Percentiles rank a stretch among this genome's conserved stretches.
Evolutionary conservation across 192 early-diverging fungal species (phyloP).

Genomic region (Kickxella alabastrina): DNA sequence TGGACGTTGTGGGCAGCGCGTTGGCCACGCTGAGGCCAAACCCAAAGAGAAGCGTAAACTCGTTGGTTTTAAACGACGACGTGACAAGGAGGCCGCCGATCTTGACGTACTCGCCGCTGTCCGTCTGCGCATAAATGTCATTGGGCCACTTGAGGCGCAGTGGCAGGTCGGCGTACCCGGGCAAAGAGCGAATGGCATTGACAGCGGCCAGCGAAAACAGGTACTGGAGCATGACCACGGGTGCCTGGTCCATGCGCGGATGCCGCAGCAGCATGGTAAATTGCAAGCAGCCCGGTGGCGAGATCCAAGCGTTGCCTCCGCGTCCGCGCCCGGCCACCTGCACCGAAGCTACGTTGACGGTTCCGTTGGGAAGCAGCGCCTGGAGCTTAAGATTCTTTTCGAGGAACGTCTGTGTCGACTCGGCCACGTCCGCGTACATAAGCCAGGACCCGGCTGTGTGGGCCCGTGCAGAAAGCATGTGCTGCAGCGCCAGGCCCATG

Average conservation of each 20-base stretch:
- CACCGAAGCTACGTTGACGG: constrained; percentile 73
- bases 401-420: constrained; percentile 90
- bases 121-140: constrained; percentile 77
- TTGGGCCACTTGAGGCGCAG: constrained; percentile 97
- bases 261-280: constrained; percentile 84
- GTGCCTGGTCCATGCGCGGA: constrained; percentile 51
- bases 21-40: constrained; percentile 85
- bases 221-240: constrained; percentile 93
- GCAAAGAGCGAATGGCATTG: constrained; percentile 62
- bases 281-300: constrained; percentile 82
- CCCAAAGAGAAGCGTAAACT: constrained; percentile 83
- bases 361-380: constrained; percentile 66
- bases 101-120: constrained; percentile 57
- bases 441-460: constrained; percentile 67
- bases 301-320: constrained; percentile 93
- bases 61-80: constrained; percentile 65
- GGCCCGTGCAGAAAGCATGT: constrained; percentile 49
- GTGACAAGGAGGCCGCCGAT: constrained; percentile 90
- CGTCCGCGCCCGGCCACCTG: constrained; percentile 89
- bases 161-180: constrained; percentile 76
- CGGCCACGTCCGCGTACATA: constrained; percentile 71
- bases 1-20: constrained; percentile 74
- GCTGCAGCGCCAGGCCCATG: constrained; percentile 50
- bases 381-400: constrained; percentile 81
- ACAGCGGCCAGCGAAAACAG: constrained; percentile 82